Evolutionary conservation across 2,329 filamentous ascomycete genomes (phyloP), one percentile per base, ranked within the genome.

Genomic region (Cercospora sesami): DNA sequence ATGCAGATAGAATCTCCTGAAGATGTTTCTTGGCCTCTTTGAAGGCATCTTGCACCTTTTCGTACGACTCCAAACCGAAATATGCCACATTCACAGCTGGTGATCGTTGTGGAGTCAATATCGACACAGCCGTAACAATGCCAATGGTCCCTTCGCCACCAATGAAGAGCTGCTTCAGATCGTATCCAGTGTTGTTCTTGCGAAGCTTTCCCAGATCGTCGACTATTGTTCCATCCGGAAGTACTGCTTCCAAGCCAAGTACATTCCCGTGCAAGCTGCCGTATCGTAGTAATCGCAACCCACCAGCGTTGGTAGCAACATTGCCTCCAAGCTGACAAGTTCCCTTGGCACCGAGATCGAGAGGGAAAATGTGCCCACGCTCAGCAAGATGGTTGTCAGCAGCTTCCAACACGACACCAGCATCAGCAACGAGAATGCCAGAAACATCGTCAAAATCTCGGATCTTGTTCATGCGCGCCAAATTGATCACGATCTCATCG

Each of bases 111-210:
- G 95, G 94, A 76, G 94, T 97, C 73, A 94, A 86, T 70, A 99
- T 91, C 3, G 93, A 94, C 42, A 98, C 86, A 58, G 88, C 94
- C 18, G 95, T 99, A 75, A 99, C 91, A 75, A 98, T 91, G 63
- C 95, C 95, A 71, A 98, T 91, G 5, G 95, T 98, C 26, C 95
- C 95, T 80, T 99, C 95, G 33, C 90, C 92, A 57, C 95, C 95
- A 75, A 99, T 96, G 79, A 99, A 97, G 39, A 97, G 86, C 81
- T 97, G 94, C 84, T 97, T 97, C 66, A 97, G 81, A 79, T 99
- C 96, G 81, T 98, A 99, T 30, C 95, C 95, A 1, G 95, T 99
- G 83, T 99, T 99, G 85, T 99, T 98, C 85, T 99, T 99, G 73
- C 95, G 89, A 67, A 99, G 84, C 68, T 87, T 94, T 73, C 88